Evolutionary conservation across 768 basidiomycete species (phyloP).

Genomic region (Agrocybe pediades): DNA sequence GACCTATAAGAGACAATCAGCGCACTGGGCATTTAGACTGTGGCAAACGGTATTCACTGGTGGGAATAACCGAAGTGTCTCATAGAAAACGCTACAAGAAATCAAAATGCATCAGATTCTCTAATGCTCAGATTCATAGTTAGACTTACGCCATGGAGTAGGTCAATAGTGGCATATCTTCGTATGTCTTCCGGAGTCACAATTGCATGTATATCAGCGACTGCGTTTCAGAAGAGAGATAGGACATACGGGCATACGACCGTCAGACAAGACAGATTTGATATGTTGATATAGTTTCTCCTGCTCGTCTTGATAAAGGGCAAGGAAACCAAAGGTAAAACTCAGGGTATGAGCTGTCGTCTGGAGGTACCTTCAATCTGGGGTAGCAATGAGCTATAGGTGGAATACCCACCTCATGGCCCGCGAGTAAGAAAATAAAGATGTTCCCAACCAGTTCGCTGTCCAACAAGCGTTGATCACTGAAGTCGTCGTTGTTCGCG

Average conservation of each 20-base stretch:
- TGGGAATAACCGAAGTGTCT: conserved; percentile 48
- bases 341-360: conserved; percentile 39
- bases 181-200: conserved; percentile 32
- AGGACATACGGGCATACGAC: conserved; percentile 28
- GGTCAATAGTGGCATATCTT: conserved; percentile 38
- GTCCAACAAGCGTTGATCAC: conserved; percentile 32
- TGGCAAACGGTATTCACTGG: conserved; percentile 30
- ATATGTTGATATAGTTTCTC: conserved; percentile 43
- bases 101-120: background rate
- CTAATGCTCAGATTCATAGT: background rate
- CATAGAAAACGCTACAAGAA: conserved; percentile 47
- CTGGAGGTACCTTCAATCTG: background rate
- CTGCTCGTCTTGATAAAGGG: conserved; percentile 45
- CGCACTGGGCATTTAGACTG: background rate
- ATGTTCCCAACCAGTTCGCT: conserved; percentile 44
- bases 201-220: conserved; percentile 14
- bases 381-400: background rate
- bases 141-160: conserved; percentile 37
- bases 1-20: conserved; percentile 25
- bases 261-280: conserved; percentile 29
- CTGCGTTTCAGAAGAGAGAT: conserved; percentile 10
- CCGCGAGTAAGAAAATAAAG: conserved; percentile 53
- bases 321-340: conserved; percentile 41
- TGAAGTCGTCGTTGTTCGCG: conserved; percentile 40
- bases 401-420: conserved; percentile 45